Evolutionary conservation across 1,284 basidiomycete genomes (phyloP), one percentile per base, ranked within the genome.

Genomic region (Fistulinella cinereoalba): DNA sequence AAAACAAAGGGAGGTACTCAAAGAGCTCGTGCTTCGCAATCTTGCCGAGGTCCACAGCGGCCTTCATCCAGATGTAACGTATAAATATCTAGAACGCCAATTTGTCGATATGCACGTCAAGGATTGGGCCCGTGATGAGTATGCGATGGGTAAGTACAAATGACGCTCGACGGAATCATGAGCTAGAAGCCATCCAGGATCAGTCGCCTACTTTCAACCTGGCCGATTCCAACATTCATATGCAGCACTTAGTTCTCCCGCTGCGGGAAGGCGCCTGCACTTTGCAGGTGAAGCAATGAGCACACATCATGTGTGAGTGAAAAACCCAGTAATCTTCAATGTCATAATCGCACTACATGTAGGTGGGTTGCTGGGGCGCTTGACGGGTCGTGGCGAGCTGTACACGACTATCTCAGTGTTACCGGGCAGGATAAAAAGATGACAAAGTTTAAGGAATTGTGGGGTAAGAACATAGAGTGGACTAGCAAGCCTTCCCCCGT

Each of bases 261-360:
- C 53, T 1, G 47, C 45, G 3, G 32, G 44, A 18, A 45, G 43
- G 11, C 43, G 40, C 12, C 32, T 54, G 21, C 49, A 60, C 9
- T 55, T 57, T 33, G 57, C 56, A 12, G 57, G 56, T 2, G 56
- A 57, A 16, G 50, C 49, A 1, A 13, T 57, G 12, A 57, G 57
- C 37, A 46, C 21, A 1, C 43, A 23, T 31, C 56, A 58, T 18
- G 6, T n/a, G n/a, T n/a, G n/a, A n/a, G n/a, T n/a, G n/a, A n/a
- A n/a, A n/a, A n/a, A n/a, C n/a, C n/a, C n/a, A n/a, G n/a, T n/a
- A n/a, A n/a, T n/a, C n/a, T n/a, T n/a, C n/a, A n/a, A n/a, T n/a
- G n/a, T n/a, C n/a, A n/a, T n/a, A n/a, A n/a, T n/a, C n/a, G n/a
- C n/a, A n/a, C n/a, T n/a, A n/a, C n/a, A n/a, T n/a, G n/a, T n/a